Evolutionary conservation across 306 rosid genomes (phyloP), one percentile per base, ranked within the genome.

Genomic region (Crotalaria pallida): DNA sequence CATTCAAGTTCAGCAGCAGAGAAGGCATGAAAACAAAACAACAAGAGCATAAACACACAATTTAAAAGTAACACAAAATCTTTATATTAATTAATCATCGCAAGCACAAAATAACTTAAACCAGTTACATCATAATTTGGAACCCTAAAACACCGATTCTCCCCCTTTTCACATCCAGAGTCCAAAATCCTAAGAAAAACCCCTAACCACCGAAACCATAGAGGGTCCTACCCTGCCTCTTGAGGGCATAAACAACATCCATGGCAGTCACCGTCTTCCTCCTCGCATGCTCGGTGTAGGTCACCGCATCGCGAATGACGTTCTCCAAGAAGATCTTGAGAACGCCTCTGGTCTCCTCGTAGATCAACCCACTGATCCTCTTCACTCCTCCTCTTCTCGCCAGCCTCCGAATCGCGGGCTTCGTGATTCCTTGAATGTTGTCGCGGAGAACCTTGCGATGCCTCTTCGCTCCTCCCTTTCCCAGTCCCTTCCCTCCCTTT

Each of bases 391-490:
- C 83, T 34, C 83, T 73, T 0, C 83, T 67, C 0, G 83, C 83
- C 5, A 79, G 9, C 1, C 83, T 79, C 0, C 83, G 72, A 79
- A 79, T 79, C 10, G 83, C 83, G 0, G 83, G 79, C 34, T 79
- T 79, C 3, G 83, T 79, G 17, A 79, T 79, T 0, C 83, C 83
- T 21, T 79, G 83, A 2, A 79, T 79, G 72, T 79, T 79, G 5
- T 79, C 83, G 7, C 79, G 83, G 0, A 79, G 76, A 1, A 79
- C 79, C 55, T 79, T 79, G 0, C 83, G 53, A 17, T 79, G 83
- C 72, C 83, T 73, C 83, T 79, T 79, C 0, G 83, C 83, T 9
- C 83, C 83, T 51, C 83, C 79, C 65, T 79, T 79, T 5, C 83
- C 83, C 55, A 79, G 44, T 2, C 83, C 83, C 79, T 79, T 79